Evolutionary conservation across 2,329 filamentous ascomycete genomes (phyloP).

Genomic region (Meredithiella fracta): DNA sequence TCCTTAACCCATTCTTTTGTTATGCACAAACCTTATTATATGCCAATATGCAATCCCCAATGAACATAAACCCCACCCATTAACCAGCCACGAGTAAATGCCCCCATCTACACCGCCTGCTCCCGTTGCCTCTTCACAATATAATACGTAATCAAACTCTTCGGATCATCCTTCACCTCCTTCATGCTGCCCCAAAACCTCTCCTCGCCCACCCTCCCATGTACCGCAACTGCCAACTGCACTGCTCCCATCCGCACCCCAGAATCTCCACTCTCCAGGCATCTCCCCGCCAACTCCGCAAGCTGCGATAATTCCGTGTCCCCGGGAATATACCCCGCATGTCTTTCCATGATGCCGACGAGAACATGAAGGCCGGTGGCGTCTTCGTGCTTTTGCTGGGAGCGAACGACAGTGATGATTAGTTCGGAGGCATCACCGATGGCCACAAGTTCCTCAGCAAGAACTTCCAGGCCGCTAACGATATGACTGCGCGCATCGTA

Average conservation of each 20-base stretch:
- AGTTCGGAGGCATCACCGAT: slow-evolving; percentile 49
- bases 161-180: slow-evolving; percentile 50
- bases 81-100: background rate
- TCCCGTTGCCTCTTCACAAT: slow-evolving; percentile 55
- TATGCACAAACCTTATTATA: background rate
- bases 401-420: slow-evolving; percentile 34
- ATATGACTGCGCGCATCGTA: slow-evolving; percentile 58
- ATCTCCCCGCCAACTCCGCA: slow-evolving; percentile 34
- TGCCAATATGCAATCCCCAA: background rate
- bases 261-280: slow-evolving; percentile 43
- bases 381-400: slow-evolving; percentile 28
- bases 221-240: slow-evolving; percentile 58
- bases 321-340: slow-evolving; percentile 30
- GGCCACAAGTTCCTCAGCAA: slow-evolving; percentile 53
- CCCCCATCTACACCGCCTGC: slow-evolving; percentile 15
- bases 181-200: slow-evolving; percentile 53
- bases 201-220: slow-evolving; percentile 42
- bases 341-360: slow-evolving; percentile 38
- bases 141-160: slow-evolving; percentile 68
- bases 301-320: slow-evolving; percentile 36
- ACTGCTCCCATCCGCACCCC: slow-evolving; percentile 60
- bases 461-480: slow-evolving; percentile 55
- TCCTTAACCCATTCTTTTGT: background rate
- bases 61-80: background rate
- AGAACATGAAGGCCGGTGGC: slow-evolving; percentile 48